Evolutionary conservation across 2,329 filamentous ascomycete species (phyloP), one percentile per base, ranked within the genome.

Genomic region (Penicillium sp.): DNA sequence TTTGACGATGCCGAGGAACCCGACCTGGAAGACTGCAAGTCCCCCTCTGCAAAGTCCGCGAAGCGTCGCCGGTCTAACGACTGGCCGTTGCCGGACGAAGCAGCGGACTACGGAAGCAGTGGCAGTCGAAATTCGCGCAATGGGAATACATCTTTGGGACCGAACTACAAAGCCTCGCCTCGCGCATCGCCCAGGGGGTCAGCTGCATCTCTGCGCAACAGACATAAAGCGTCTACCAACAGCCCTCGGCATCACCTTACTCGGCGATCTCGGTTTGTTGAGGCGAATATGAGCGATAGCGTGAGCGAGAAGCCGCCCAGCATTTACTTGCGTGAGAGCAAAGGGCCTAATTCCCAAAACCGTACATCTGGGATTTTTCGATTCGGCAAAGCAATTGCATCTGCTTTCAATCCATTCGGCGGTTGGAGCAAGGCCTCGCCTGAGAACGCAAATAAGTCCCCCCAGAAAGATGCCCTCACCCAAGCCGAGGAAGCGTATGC

Each of bases 221-320:
- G 60, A 22, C 55, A 64, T 22, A 62, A 60, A 8, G 57, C 53
- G 2, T 45, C 54, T 19, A 66, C 58, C 59, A 54, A 60, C 13
- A 59, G 65, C 44, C 63, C 62, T 48, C 70, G 67, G 57, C 31
- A 70, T 59, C 70, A 75, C 57, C 70, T 76, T 58, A 75, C 64
- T 79, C 85, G 77, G 71, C 86, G 75, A 80, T 96, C 83, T 68
- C 88, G 77, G 53, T 89, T 89, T 63, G 74, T 84, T 37, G 92
- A 96, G 75, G 92, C 89, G 41, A 93, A 89, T 68, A 93, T 96
- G 90, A 91, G 88, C 68, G 90, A 96, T 73, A 86, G 90, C 62
- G 80, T 84, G 31, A 93, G 89, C 68, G 82, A 85, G 57, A 84
- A 81, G 57, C 91, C 91, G 27, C 90, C 90, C 0, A 80, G 83